Evolutionary conservation across 1,284 basidiomycete genomes (phyloP).

Genomic region (Coriolopsis trogii): DNA sequence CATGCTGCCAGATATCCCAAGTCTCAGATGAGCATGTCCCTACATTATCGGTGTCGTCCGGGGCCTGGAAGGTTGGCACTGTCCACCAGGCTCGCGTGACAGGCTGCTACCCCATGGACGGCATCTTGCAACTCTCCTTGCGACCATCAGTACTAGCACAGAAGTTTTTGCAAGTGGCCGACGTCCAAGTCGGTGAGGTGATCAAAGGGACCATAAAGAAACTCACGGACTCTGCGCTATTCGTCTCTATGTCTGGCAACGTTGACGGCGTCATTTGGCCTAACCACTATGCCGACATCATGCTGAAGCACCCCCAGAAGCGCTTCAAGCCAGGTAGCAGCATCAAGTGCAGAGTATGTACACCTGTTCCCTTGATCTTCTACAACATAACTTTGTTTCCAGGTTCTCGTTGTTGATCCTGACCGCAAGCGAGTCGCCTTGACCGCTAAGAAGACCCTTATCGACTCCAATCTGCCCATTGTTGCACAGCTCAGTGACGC

Average conservation of each 20-base stretch:
- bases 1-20: slow-evolving; percentile 85
- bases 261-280: slow-evolving; percentile 96
- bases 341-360: slow-evolving; percentile 84
- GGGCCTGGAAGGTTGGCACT: slow-evolving; percentile 80
- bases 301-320: slow-evolving; percentile 89
- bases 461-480: slow-evolving; percentile 80
- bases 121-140: slow-evolving; percentile 85
- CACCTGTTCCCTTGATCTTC: background rate
- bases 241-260: slow-evolving; percentile 83
- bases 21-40: slow-evolving; percentile 90
- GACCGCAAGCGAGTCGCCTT: slow-evolving; percentile 83
- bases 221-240: slow-evolving; percentile 79
- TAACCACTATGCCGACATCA: slow-evolving; percentile 93
- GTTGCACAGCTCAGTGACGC: slow-evolving; percentile 72
- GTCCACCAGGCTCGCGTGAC: slow-evolving; percentile 89
- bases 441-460: slow-evolving; percentile 91
- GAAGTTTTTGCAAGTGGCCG: slow-evolving; percentile 84
- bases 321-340: slow-evolving; percentile 85
- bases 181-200: slow-evolving; percentile 84
- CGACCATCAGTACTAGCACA: slow-evolving; percentile 85
- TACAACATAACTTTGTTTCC: background rate
- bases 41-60: slow-evolving; percentile 68
- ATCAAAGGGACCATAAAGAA: slow-evolving; percentile 87
- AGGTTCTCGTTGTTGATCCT: slow-evolving; percentile 89
- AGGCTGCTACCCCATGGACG: slow-evolving; percentile 88